Base-by-base conservation (phyloP, 129 eudicot genomes). In the Apium graveolens region DNA sequence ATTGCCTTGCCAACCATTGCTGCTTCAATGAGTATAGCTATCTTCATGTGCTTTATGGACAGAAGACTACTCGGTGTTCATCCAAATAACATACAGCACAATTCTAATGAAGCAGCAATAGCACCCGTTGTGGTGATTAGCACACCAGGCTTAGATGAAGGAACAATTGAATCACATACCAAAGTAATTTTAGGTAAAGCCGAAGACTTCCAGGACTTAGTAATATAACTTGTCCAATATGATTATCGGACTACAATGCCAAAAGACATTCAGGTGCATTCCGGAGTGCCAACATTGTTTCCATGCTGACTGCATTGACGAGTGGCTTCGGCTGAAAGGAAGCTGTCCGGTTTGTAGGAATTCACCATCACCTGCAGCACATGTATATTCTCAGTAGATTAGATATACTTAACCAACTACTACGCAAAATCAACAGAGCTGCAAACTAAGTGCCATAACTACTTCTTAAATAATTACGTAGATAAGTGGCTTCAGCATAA, bases 211-310 rank as follows among this genome's bases (percentile, higher is more conserved):
- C 77, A 3, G 77, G 77, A 14, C 38, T 39, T 27, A 74, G 44
- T 16, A 13, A 44, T 27, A 74, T 74, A 14, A 74, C 77, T 29
- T 74, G 77, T 44, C 77, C 77, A 27, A 74, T 74, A 26, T 74
- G 77, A 14, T 74, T 74, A 74, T 44, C 77, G 5, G 77, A 74
- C 55, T 74, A 74, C 77, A 60, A 74, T 44, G 77, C 77, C 39
- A 44, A 74, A 74, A 74, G 21, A 74, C 77, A n/a, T 55, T 73
- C 16, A 42, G 76, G 55, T 74, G 77, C 77, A 74, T 74, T 74
- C 77, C 77, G 13, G 77, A 43, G n/a, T 74, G 77, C 57, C 77
- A 44, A 7, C 77, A 74, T 27, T 74, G 77, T 49, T 74, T 74
- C 60, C 77, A 74, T 73, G 46, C 51, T n/a, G 76, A 41, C 53